phyloP scores from a whole-genome alignment of 2,329 filamentous ascomycete genomes.

The Epichloe typhina region DNA sequence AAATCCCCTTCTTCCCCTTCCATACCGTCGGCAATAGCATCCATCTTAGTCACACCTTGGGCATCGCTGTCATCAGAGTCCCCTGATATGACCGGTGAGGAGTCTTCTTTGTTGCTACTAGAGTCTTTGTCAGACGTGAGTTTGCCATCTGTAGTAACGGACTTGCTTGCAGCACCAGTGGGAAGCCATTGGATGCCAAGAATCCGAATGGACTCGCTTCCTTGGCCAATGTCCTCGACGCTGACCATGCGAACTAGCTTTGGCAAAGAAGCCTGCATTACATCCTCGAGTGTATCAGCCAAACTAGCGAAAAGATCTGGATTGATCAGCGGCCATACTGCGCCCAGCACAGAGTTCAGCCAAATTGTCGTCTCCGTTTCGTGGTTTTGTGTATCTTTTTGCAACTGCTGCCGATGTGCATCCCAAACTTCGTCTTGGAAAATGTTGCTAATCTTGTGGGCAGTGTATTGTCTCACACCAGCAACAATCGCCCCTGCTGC shows the following conservation, averaged over 20 bases:
- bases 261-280: conserved; percentile 66
- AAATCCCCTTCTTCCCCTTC: conserved; percentile 68
- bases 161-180: conserved; percentile 51
- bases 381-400: conserved; percentile 25
- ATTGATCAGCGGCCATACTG: conserved; percentile 64
- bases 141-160: conserved; percentile 45
- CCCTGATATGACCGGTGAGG: background rate
- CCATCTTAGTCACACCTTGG: conserved; percentile 17
- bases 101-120: conserved; percentile 22
- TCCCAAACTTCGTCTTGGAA: conserved; percentile 62
- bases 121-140: conserved; percentile 22
- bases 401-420: conserved; percentile 40
- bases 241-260: conserved; percentile 60
- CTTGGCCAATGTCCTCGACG: conserved; percentile 63
- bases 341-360: conserved; percentile 55
- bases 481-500: conserved; percentile 24
- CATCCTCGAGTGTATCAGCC: conserved; percentile 60
- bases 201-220: conserved; percentile 56
- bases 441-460: conserved; percentile 45
- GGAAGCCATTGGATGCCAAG: conserved; percentile 61
- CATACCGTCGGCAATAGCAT: conserved; percentile 42
- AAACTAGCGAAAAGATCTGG: conserved; percentile 59
- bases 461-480: conserved; percentile 44
- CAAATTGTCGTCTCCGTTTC: conserved; percentile 54
- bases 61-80: conserved; percentile 10